These are phyloP conservation scores for Ensete ventricosum DNA, from an alignment of 176 grass and related monocot genomes.

Conservation along the genomic window DNA sequence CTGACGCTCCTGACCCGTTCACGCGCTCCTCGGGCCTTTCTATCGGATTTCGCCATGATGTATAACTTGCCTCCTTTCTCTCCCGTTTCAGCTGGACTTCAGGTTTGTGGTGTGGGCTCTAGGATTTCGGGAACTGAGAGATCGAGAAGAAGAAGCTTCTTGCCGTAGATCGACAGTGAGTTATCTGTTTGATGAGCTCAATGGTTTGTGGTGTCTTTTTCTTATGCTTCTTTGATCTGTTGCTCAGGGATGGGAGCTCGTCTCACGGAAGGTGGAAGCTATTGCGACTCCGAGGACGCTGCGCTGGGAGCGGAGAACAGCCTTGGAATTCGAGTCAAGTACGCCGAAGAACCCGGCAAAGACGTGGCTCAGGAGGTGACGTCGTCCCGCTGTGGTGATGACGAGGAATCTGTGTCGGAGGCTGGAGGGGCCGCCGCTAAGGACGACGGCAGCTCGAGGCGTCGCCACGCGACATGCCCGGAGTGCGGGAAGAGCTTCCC, in stretches of 20 bases:
- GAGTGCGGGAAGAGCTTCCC: constrained; percentile 9
- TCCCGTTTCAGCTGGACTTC: no score
- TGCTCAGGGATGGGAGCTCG: neutral
- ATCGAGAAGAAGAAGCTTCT: neutral
- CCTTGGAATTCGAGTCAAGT: neutral
- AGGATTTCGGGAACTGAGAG: neutral
- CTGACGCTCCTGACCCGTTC: no score
- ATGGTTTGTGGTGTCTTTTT: neutral
- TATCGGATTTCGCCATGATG: no score
- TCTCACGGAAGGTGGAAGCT: neutral
- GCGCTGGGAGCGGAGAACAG: neutral
- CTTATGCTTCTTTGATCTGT: neutral
- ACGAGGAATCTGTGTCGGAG: no score
- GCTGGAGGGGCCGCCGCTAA: neutral
- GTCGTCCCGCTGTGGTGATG: no score
- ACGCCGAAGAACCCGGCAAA: neutral
- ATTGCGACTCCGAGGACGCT: neutral
- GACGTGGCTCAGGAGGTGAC: neutral
- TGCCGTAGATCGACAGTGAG: neutral
- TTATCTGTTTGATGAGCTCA: neutral
- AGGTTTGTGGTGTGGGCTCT: neutral
- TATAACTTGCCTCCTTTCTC: no score
- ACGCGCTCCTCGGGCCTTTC: no score
- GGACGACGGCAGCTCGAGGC: neutral
- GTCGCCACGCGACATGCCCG: neutral